A percentile compares a stretch with the other conserved stretches of the same genome.
phyloP scores from a whole-genome alignment of 208 protist genomes.

The Leishmania tropica region DNA sequence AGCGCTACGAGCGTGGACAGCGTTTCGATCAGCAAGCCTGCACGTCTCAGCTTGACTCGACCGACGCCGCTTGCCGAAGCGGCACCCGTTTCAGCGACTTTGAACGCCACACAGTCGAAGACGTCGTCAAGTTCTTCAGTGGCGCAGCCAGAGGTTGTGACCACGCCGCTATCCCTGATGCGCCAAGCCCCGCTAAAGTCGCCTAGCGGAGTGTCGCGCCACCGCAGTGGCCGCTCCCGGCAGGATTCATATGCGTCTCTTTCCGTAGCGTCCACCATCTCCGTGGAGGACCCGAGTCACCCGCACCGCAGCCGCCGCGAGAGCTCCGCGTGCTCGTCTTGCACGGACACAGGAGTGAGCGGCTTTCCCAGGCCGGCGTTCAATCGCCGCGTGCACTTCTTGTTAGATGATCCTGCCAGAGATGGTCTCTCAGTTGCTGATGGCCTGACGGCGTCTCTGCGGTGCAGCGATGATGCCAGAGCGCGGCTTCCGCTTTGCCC shows the following conservation, averaged over 20 bases:
- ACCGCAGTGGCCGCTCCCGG: not conserved
- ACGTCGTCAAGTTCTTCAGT: not conserved
- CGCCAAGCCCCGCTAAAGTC: not conserved
- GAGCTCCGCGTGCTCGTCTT: not conserved
- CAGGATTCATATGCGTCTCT: not conserved
- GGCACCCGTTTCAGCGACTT: not conserved
- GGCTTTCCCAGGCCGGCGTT: not conserved
- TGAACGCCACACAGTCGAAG: not conserved
- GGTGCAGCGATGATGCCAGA: not conserved
- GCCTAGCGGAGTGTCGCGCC: not conserved
- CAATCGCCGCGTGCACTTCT: constrained; percentile 11
- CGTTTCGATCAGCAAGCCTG: not conserved
- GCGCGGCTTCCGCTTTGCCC: not conserved
- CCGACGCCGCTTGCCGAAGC: not conserved
- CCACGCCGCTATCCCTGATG: not conserved
- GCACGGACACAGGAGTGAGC: not conserved
- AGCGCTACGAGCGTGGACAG: not conserved
- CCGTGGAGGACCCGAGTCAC: not conserved
- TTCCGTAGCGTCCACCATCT: not conserved
- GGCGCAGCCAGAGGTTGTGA: not conserved
- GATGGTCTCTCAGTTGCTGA: not conserved
- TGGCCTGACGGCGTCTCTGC: not conserved
- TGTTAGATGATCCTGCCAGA: not conserved
- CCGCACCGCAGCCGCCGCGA: not conserved
- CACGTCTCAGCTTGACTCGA: not conserved